Evolutionary conservation across 2,329 filamentous ascomycete species (phyloP).

Genomic region (Penicillium decumbens): DNA sequence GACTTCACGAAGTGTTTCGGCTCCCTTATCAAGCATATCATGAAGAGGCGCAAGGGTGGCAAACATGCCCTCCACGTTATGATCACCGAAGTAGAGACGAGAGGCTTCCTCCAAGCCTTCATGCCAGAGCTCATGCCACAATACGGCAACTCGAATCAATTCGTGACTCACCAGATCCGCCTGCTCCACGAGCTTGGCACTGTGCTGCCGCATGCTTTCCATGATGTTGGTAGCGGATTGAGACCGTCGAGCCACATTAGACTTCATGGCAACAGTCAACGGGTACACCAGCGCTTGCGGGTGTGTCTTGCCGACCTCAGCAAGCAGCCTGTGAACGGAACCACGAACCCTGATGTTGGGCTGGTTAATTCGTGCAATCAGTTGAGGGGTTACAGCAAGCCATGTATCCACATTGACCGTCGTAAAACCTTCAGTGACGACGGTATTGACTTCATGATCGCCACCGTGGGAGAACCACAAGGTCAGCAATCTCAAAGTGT

Average conservation of each 20-base stretch:
- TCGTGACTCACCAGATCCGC: constrained; percentile 94
- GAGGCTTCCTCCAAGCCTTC: constrained; percentile 96
- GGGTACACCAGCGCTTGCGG: constrained; percentile 96
- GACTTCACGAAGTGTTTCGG: constrained; percentile 89
- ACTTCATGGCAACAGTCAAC: constrained; percentile 97
- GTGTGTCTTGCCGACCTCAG: constrained; percentile 88
- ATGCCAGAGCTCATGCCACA: constrained; percentile 99
- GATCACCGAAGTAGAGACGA: constrained; percentile 91
- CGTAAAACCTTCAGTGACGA: constrained; percentile 83
- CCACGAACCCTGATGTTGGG: constrained; percentile 82
- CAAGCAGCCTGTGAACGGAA: constrained; percentile 85
- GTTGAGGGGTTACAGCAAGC: constrained; percentile 95
- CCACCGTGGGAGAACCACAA: constrained; percentile 96
- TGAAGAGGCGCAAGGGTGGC: constrained; percentile 83
- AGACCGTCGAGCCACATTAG: constrained; percentile 76
- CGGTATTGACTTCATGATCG: constrained; percentile 77
- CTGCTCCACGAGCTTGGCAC: constrained; percentile 85
- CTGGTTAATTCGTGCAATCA: constrained; percentile 96
- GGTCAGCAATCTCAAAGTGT: constrained; percentile 85
- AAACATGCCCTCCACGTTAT: constrained; percentile 98
- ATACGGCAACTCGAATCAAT: constrained; percentile 88
- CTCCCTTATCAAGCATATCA: constrained; percentile 81
- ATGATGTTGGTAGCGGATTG: constrained; percentile 89
- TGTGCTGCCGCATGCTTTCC: constrained; percentile 97
- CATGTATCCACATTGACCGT: constrained; percentile 95